phyloP scores from a whole-genome alignment of 495 filamentous ascomycete genomes.

The Penicillium egyptiacum region DNA sequence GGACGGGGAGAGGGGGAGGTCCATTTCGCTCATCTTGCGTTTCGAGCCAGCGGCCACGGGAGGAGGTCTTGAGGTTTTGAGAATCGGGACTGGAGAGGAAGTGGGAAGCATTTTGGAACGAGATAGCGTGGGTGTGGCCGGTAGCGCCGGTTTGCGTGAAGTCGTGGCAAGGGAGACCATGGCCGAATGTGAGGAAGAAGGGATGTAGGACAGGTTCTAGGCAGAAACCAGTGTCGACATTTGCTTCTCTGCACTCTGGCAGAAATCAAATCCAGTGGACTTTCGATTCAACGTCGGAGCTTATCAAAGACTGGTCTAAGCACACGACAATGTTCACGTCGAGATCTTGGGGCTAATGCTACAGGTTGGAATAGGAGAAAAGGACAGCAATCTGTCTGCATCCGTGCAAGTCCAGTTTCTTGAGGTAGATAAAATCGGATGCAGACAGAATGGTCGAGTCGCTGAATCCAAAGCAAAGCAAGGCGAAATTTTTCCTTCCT shows the following conservation, averaged over 20 bases:
- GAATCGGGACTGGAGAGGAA: slow-evolving; percentile 44
- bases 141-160: slow-evolving; percentile 33
- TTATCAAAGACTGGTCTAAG: slow-evolving; percentile 19
- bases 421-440: slow-evolving; percentile 15
- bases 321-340: slow-evolving; percentile 30
- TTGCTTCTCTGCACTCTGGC: slow-evolving; percentile 14
- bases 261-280: slow-evolving; percentile 7
- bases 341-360: slow-evolving; percentile 14
- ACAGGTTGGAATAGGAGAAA: slow-evolving; percentile 20
- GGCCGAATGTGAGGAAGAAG: slow-evolving; percentile 17
- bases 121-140: slow-evolving; percentile 22
- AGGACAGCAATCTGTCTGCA: slow-evolving; percentile 21
- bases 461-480: slow-evolving; percentile 11
- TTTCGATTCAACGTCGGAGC: slow-evolving; percentile 6
- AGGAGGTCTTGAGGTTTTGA: slow-evolving; percentile 40
- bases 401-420: slow-evolving; percentile 18
- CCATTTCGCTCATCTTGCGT: slow-evolving; percentile 45
- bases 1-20: slow-evolving; percentile 39
- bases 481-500: slow-evolving; percentile 27
- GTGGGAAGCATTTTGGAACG: slow-evolving; percentile 36
- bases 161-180: slow-evolving; percentile 49
- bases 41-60: slow-evolving; percentile 29
- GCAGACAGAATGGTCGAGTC: slow-evolving; percentile 22
- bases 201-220: slow-evolving; percentile 10
- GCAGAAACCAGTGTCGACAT: slow-evolving; percentile 25